Percentiles rank a stretch among this genome's conserved stretches.
Evolutionary conservation across 164 flowering plant genomes (phyloP).

Genomic region (Piper longum): DNA sequence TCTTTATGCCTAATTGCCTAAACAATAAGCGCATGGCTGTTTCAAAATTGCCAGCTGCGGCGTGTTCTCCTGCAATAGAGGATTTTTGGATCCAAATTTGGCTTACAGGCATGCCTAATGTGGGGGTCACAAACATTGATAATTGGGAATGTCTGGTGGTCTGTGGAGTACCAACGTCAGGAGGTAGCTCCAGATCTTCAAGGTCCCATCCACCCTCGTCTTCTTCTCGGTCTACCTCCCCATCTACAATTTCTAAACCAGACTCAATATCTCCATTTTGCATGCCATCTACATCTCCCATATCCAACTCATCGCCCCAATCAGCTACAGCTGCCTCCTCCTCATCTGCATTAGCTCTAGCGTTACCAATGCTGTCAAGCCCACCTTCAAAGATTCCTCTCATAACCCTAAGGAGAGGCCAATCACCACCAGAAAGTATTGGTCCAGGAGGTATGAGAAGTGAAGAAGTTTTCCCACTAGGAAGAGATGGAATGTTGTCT

Average conservation of each 20-base stretch:
- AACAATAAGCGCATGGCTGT: slow-evolving; percentile 53
- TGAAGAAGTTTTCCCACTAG: slow-evolving; percentile 36
- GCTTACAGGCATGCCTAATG: slow-evolving; percentile 79
- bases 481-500: slow-evolving; percentile 51
- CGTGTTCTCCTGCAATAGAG: slow-evolving; percentile 89
- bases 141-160: slow-evolving; percentile 28
- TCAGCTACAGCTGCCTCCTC: slow-evolving; percentile 53
- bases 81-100: slow-evolving; percentile 82
- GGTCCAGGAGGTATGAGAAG: slow-evolving; percentile 77
- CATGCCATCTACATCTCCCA: slow-evolving; percentile 46
- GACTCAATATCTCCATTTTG: slow-evolving; percentile 49
- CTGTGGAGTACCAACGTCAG: slow-evolving; percentile 49
- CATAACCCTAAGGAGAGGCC: slow-evolving; percentile 66
- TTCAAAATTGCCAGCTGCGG: slow-evolving; percentile 84
- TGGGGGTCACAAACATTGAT: slow-evolving; percentile 56
- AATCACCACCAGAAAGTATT: slow-evolving; percentile 56
- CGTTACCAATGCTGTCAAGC: slow-evolving; percentile 39
- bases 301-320: slow-evolving; percentile 75
- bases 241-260: slow-evolving; percentile 33
- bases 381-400: slow-evolving; percentile 81
- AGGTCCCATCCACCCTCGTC: slow-evolving; percentile 74
- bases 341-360: slow-evolving; percentile 42
- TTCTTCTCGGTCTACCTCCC: slow-evolving; percentile 44
- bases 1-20: slow-evolving; percentile 57
- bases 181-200: slow-evolving; percentile 57